phyloP scores from a whole-genome alignment of 441 rosid genomes.

The Kokia cookei region DNA sequence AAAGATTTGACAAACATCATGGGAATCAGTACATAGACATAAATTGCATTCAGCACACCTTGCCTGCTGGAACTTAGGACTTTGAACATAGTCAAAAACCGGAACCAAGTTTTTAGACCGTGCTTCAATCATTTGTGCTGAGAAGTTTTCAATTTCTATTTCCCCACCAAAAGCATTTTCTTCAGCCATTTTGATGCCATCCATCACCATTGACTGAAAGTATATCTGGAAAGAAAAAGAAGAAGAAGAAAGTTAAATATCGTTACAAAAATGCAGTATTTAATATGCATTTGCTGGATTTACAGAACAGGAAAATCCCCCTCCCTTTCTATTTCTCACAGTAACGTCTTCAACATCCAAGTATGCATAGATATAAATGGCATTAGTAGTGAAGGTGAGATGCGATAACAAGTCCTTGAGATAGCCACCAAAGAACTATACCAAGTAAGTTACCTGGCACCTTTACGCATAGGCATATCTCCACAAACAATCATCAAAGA shows the following conservation, averaged over 20 bases:
- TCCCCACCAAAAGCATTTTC: slow-evolving; percentile 45
- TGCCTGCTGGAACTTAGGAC: slow-evolving; percentile 35
- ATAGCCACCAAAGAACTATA: too few relatives aligned
- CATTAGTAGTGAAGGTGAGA: too few relatives aligned
- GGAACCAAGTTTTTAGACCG: slow-evolving; percentile 69
- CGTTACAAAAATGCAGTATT: not conserved
- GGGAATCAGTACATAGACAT: not conserved
- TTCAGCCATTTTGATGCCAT: slow-evolving; percentile 23
- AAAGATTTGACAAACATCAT: not conserved
- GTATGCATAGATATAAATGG: too few relatives aligned
- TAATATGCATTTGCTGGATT: not conserved
- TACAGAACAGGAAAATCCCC: not conserved
- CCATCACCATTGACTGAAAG: slow-evolving; percentile 45
- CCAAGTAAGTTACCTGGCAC: not conserved
- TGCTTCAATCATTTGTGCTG: slow-evolving; percentile 58
- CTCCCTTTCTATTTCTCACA: too few relatives aligned
- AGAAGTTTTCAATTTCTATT: slow-evolving; percentile 58
- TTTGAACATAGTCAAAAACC: slow-evolving; percentile 41
- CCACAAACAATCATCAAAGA: not conserved
- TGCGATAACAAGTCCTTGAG: too few relatives aligned
- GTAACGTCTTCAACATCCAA: too few relatives aligned
- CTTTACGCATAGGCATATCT: not conserved
- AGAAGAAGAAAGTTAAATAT: slow-evolving; percentile 15
- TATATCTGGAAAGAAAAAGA: slow-evolving; percentile 40
- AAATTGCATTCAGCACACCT: slow-evolving; percentile 28